Evolutionary conservation across 192 early-diverging fungal genomes (phyloP).

Genomic region (Coemansia sp.): DNA sequence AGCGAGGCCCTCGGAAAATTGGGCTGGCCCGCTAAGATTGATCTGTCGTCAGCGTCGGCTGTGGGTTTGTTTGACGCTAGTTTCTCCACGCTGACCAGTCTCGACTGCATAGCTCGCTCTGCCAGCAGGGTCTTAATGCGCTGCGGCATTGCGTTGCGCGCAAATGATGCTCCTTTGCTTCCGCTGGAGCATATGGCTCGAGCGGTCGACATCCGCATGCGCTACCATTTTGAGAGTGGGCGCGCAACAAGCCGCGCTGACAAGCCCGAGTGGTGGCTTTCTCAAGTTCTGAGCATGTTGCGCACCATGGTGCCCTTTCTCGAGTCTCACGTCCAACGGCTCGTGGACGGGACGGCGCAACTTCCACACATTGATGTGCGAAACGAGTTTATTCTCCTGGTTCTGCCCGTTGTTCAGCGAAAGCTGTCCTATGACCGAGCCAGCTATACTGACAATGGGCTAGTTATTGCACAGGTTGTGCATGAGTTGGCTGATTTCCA

Average conservation of each 20-base stretch:
- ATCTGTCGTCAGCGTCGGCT: constrained; percentile 16
- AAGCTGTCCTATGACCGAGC: constrained; percentile 57
- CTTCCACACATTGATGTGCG: constrained; percentile 52
- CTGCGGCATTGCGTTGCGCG: not conserved
- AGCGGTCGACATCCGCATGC: constrained; percentile 61
- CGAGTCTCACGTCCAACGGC: constrained; percentile 57
- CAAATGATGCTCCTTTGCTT: constrained; percentile 25
- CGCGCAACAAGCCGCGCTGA: constrained; percentile 69
- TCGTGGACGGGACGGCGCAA: constrained; percentile 52
- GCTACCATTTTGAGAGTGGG: constrained; percentile 68
- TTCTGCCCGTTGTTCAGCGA: constrained; percentile 53
- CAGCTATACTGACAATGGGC: constrained; percentile 53
- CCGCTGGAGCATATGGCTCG: constrained; percentile 54
- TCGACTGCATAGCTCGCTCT: constrained; percentile 24
- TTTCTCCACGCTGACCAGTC: constrained; percentile 27
- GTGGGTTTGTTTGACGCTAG: constrained; percentile 23
- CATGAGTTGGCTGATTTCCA: constrained; percentile 66
- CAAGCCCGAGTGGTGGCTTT: constrained; percentile 79
- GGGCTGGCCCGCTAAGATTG: constrained; percentile 39
- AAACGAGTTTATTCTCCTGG: constrained; percentile 62
- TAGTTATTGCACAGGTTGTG: constrained; percentile 62
- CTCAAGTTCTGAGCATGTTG: constrained; percentile 56
- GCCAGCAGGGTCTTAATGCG: constrained; percentile 7
- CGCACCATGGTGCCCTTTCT: constrained; percentile 63
- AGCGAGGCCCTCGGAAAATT: constrained; percentile 23